These are phyloP conservation scores for Cercospora brassicicola DNA, from an alignment of 2,329 filamentous ascomycete species.

Conservation along the genomic window DNA sequence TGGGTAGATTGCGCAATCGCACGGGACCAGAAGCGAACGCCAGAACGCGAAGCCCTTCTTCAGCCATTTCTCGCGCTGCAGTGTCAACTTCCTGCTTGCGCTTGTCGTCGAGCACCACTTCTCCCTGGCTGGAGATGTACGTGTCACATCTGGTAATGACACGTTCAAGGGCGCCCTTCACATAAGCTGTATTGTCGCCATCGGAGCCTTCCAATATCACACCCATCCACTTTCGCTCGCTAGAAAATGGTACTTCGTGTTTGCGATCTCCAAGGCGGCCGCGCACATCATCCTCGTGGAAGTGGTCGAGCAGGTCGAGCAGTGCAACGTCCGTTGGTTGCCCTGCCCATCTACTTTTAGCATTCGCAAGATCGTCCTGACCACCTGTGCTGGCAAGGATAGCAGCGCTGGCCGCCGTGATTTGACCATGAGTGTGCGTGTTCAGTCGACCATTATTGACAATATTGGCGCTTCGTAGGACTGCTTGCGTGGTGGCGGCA, in stretches of 20 bases:
- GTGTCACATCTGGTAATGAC: conserved; percentile 85
- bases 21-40: conserved; percentile 85
- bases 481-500: conserved; percentile 72
- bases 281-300: conserved; percentile 87
- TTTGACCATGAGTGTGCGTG: conserved; percentile 56
- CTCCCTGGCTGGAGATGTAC: conserved; percentile 83
- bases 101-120: conserved; percentile 77
- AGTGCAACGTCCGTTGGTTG: conserved; percentile 98
- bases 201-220: conserved; percentile 68
- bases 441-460: conserved; percentile 90
- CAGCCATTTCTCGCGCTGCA: conserved; percentile 83
- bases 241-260: conserved; percentile 91
- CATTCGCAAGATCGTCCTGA: conserved; percentile 56
- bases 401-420: conserved; percentile 68
- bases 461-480: conserved; percentile 90
- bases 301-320: conserved; percentile 85
- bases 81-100: conserved; percentile 71
- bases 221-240: conserved; percentile 98
- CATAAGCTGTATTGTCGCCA: conserved; percentile 81
- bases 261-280: conserved; percentile 79
- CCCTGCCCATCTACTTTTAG: conserved; percentile 88
- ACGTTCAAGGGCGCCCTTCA: conserved; percentile 91
- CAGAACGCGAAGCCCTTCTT: conserved; percentile 83
- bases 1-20: conserved; percentile 28
- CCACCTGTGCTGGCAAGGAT: conserved; percentile 82